These are phyloP conservation scores for Ascochyta viciae-villosae DNA, from an alignment of 2,329 filamentous ascomycete species.

Conservation along the genomic window DNA sequence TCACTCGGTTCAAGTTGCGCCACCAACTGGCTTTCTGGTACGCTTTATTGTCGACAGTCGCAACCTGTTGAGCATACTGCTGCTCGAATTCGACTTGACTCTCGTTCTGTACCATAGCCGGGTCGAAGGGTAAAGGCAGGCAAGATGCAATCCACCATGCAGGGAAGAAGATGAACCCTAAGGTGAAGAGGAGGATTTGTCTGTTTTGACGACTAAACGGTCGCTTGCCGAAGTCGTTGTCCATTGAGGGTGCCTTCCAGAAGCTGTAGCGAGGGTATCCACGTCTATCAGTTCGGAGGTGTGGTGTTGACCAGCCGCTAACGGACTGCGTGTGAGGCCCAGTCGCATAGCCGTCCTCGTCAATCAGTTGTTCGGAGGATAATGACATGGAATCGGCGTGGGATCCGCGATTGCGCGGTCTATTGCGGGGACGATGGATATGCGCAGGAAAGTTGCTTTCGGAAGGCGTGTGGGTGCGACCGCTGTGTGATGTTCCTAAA, in stretches of 20 bases:
- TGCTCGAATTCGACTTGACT: constrained; percentile 51
- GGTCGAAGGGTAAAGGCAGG: constrained; percentile 71
- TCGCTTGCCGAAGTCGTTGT: constrained; percentile 67
- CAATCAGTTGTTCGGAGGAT: constrained; percentile 37
- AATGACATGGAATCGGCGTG: constrained; percentile 40
- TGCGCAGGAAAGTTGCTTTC: constrained; percentile 47
- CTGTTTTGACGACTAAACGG: constrained; percentile 72
- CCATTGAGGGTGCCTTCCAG: constrained; percentile 77
- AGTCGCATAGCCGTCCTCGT: constrained; percentile 40
- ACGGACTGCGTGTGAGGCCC: constrained; percentile 37
- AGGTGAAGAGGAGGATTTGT: constrained; percentile 76
- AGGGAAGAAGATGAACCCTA: constrained; percentile 77
- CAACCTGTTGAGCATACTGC: constrained; percentile 54
- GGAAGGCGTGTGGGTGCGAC: constrained; percentile 46
- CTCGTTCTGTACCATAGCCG: constrained; percentile 52
- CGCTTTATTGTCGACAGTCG: constrained; percentile 56
- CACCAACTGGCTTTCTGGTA: constrained; percentile 70
- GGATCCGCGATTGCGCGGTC: constrained; percentile 43
- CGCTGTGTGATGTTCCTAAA: constrained; percentile 45
- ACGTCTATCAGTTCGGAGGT: constrained; percentile 50
- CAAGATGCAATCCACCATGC: constrained; percentile 70
- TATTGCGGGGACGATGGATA: constrained; percentile 49
- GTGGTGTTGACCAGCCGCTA: constrained; percentile 43
- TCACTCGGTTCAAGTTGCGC: constrained; percentile 68
- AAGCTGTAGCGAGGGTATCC: constrained; percentile 61